Percentiles rank a stretch among this genome's conserved stretches.
Conservation (phyloP, 192 early-diverging fungal genomes). For the Mortierella hygrophila region DNA sequence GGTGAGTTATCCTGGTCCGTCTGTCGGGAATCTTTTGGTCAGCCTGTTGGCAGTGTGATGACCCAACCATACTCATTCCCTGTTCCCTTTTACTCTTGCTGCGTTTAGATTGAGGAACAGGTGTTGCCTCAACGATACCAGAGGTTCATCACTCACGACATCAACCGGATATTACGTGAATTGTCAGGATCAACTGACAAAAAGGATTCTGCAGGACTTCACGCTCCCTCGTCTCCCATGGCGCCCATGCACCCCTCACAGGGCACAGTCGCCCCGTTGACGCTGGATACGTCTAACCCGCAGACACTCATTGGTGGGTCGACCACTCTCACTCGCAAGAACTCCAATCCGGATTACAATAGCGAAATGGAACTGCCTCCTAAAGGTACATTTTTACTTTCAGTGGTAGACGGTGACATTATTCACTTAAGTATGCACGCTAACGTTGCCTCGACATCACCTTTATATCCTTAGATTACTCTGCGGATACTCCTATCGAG, state of each 20-base stretch:
- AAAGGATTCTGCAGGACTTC: constrained; percentile 35
- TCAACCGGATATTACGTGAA: constrained; percentile 85
- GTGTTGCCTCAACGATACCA: constrained; percentile 82
- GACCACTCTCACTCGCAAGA: constrained; percentile 18
- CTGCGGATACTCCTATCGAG: constrained; percentile 72
- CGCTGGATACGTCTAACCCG: constrained; percentile 22
- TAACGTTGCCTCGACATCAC: background rate
- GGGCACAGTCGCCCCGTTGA: constrained; percentile 17
- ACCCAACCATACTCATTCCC: background rate
- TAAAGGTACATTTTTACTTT: constrained; percentile 25
- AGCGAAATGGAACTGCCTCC: constrained; percentile 31
- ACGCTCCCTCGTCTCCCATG: constrained; percentile 37
- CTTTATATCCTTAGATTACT: constrained; percentile 54
- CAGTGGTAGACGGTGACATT: background rate
- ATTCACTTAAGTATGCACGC: background rate
- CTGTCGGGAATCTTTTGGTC: background rate
- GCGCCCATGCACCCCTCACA: constrained; percentile 16
- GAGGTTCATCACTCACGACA: constrained; percentile 83
- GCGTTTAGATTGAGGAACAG: constrained; percentile 77
- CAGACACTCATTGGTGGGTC: constrained; percentile 6
- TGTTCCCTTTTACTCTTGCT: background rate
- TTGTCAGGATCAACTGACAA: constrained; percentile 58
- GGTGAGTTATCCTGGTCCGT: constrained; percentile 56
- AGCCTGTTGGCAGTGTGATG: background rate
- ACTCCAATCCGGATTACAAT: constrained; percentile 31